Evolutionary conservation across 2,329 filamentous ascomycete genomes (phyloP).

Genomic region (Akanthomyces lecanii): DNA sequence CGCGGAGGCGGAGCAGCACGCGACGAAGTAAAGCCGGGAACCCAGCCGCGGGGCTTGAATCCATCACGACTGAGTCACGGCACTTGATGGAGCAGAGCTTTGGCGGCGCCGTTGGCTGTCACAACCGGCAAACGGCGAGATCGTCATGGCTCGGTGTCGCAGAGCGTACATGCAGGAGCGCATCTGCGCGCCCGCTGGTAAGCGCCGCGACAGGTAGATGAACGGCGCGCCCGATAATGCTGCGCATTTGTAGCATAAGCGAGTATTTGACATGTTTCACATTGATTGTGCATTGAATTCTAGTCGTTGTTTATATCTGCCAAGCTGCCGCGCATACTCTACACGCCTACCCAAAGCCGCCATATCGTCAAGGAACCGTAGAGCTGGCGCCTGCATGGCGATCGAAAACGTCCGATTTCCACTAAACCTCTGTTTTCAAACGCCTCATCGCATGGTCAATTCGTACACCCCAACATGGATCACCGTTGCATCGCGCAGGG

Average conservation of each 20-base stretch:
- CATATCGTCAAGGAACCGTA: not conserved
- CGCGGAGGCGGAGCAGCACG: conserved; percentile 7
- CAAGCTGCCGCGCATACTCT: not conserved
- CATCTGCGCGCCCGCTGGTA: not conserved
- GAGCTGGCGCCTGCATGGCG: not conserved
- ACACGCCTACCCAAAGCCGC: not conserved
- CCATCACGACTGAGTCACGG: conserved; percentile 6
- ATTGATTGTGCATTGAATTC: not conserved
- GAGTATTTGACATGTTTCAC: not conserved
- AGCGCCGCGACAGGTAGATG: not conserved
- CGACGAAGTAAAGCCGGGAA: not conserved
- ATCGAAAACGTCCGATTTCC: conserved; percentile 7
- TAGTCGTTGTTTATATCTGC: not conserved
- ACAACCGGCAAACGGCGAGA: not conserved
- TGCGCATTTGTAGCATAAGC: not conserved
- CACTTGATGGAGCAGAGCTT: not conserved
- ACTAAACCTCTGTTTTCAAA: not conserved
- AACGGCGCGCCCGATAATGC: not conserved
- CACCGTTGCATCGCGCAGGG: not conserved
- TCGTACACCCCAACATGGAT: not conserved
- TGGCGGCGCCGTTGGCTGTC: not conserved
- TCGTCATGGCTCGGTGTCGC: not conserved
- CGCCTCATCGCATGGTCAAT: not conserved
- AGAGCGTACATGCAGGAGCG: not conserved
- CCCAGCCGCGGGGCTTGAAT: not conserved